Evolutionary conservation across 2,329 filamentous ascomycete species (phyloP).

Genomic region (Cladosporium austrohemisphaericum): DNA sequence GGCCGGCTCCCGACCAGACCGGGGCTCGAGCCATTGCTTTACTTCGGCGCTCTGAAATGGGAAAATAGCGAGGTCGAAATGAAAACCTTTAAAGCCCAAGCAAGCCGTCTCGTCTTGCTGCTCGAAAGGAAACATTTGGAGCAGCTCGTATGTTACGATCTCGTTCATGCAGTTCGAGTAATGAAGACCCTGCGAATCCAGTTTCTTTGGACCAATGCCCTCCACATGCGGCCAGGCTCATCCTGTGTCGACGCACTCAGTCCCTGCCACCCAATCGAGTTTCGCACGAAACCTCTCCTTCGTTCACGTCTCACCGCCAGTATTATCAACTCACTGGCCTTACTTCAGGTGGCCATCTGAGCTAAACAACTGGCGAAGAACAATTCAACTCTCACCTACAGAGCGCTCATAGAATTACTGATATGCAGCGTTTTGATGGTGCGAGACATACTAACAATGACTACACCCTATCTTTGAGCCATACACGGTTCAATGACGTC

Average conservation of each 20-base stretch:
- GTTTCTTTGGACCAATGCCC: too few relatives aligned
- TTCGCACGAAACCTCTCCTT: not conserved
- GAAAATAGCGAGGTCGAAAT: slow-evolving; percentile 16
- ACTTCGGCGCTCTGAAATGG: slow-evolving; percentile 13
- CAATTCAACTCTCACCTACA: slow-evolving; percentile 71
- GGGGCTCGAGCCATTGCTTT: slow-evolving; percentile 13
- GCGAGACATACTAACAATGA: slow-evolving; percentile 58
- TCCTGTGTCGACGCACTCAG: too few relatives aligned
- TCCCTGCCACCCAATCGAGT: too few relatives aligned
- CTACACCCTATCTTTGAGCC: too few relatives aligned
- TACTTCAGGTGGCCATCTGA: slow-evolving; percentile 63
- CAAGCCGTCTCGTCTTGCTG: slow-evolving; percentile 12
- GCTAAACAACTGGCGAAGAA: slow-evolving; percentile 94
- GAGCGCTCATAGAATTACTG: slow-evolving; percentile 68
- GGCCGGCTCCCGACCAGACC: slow-evolving; percentile 12
- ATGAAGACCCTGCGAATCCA: not conserved
- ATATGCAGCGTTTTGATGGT: slow-evolving; percentile 77
- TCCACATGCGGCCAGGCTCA: too few relatives aligned
- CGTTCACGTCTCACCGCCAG: slow-evolving; percentile 55
- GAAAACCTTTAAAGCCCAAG: slow-evolving; percentile 15
- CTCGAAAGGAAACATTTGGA: not conserved
- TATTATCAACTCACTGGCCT: slow-evolving; percentile 82
- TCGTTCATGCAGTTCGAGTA: slow-evolving; percentile 1
- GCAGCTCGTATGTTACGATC: not conserved
- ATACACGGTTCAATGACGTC: too few relatives aligned